Evolutionary conservation across 2,329 filamentous ascomycete species (phyloP), one percentile per base, ranked within the genome.

Genomic region (Tolypocladium ophioglossoides): DNA sequence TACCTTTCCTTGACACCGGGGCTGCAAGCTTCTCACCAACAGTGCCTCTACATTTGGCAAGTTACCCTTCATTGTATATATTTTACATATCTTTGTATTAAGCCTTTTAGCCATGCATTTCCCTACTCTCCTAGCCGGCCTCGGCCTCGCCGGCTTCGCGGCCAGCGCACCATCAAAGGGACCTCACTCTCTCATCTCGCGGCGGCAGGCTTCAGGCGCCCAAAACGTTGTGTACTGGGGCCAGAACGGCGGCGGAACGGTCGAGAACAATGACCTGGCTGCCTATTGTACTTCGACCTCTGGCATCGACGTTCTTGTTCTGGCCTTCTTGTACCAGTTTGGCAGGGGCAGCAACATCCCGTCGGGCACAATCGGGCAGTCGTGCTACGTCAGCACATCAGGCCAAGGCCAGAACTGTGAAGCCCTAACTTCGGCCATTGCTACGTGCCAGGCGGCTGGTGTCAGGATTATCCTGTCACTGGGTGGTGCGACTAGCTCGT

Each of bases 271-370:
- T 44, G 66, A 72, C 55, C 64, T 72, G 51, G 60, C 64, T 44
- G 52, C 62, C 8, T 74, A 74, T 61, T 75, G 72, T 55, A 68
- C 62, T 9, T 54, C 64, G 0, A 61, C 63, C 10, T 57, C 71
- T 1, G 72, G 71, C 16, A 70, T 75, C 47, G 70, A 75, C 57
- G 68, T 75, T 40, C 60, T 76, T 34, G 71, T 74, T 0, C 62
- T 76, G 7, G 63, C 72, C 20, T 76, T 76, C 58, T 56, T 76
- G 9, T 73, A 71, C 58, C 51, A 65, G 27, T 76, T 62, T 51
- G 70, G 70, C 22, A 66, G 63, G 51, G 70, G 66, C 9, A 59
- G 61, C 34, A 62, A 57, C 20, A 71, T 72, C 38, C 65, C 73
- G 12, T 68, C 68, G 10, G 73, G 73, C 22, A 68, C 65, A 7